Base-by-base conservation (phyloP, 805 yeast species). In the Saccharomycopsis selenospora region DNA sequence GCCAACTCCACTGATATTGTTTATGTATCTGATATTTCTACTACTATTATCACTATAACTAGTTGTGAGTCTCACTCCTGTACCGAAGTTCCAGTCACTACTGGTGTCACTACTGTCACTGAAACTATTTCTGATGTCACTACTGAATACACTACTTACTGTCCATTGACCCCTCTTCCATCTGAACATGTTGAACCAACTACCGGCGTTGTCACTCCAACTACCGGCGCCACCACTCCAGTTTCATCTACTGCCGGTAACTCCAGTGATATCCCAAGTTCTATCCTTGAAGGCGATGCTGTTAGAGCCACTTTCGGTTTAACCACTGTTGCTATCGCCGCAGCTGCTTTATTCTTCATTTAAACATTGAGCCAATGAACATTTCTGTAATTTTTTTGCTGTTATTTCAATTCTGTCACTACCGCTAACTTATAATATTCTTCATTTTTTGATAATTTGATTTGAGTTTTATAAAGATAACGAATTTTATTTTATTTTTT, bases 91-190 rank as follows among this genome's bases (percentile, higher is more conserved):
- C 51, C 61, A 36, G 50, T 55, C 29, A 59, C 63, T 26, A 60
- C 63, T 17, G 62, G 62, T 46, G 55, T 59, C 45, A 57, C 64
- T 36, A 49, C 56, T 30, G 49, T 59, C 44, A 57, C 64, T 20
- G 50, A 47, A 36, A 62, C 63, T 27, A 50, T 54, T 14, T 52
- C 53, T 5, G 61, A 57, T 38, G 47, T 55, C 27, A 55, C 54
- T 24, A 60, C 65, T 36, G 56, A 56, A 38, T 51, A 54, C 51
- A 59, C 65, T 33, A 61, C 61, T 33, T 56, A 53, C 53, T 57
- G 63, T 42, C 64, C 67, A 42, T 52, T 59, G 40, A 42, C 52
- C 29, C 17, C 43, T 7, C 38, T 47, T 17, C 49, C 49, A 49
- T 46, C 48, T 25, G 36, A 44, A 27, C 26, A 22, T 8, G 43